Conservation (phyloP, 2,329 filamentous ascomycete genomes). For the Tolypocladium paradoxum region DNA sequence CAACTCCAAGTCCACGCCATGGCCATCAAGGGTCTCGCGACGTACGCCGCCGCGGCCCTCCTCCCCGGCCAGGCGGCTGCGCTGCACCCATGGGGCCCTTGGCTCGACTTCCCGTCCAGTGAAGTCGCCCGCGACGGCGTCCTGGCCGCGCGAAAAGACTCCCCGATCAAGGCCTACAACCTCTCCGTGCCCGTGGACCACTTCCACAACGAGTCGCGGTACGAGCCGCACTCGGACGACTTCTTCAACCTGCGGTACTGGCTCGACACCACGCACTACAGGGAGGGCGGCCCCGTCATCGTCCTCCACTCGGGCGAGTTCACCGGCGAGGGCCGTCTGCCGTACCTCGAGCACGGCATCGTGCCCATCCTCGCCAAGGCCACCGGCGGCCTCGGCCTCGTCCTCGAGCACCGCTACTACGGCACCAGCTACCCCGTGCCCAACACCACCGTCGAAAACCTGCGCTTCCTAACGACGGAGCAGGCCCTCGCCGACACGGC, state of each 20-base stretch:
- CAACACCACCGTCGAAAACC: constrained; percentile 54
- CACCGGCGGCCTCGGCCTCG: constrained; percentile 63
- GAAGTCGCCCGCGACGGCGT: neutral
- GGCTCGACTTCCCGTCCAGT: neutral
- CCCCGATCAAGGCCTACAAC: constrained; percentile 15
- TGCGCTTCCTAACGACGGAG: constrained; percentile 75
- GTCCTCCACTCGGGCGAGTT: constrained; percentile 67
- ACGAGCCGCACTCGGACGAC: constrained; percentile 63
- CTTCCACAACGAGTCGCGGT: constrained; percentile 69
- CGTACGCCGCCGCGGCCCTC: neutral
- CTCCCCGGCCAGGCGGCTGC: neutral
- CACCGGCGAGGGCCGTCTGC: constrained; percentile 48
- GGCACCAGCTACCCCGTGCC: constrained; percentile 60
- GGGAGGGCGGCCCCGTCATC: constrained; percentile 69
- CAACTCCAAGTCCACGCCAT: neutral
- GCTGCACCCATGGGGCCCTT: neutral
- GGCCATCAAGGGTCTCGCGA: neutral
- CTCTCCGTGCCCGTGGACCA: constrained; percentile 56
- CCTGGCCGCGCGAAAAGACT: too few relatives aligned
- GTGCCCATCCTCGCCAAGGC: constrained; percentile 58
- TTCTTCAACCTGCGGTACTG: constrained; percentile 68
- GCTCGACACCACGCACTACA: constrained; percentile 70
- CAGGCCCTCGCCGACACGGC: constrained; percentile 73
- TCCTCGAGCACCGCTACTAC: constrained; percentile 84
- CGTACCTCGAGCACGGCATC: constrained; percentile 69